Base-by-base conservation (phyloP, 257 asterid genomes). In the Cordia subcordata region DNA sequence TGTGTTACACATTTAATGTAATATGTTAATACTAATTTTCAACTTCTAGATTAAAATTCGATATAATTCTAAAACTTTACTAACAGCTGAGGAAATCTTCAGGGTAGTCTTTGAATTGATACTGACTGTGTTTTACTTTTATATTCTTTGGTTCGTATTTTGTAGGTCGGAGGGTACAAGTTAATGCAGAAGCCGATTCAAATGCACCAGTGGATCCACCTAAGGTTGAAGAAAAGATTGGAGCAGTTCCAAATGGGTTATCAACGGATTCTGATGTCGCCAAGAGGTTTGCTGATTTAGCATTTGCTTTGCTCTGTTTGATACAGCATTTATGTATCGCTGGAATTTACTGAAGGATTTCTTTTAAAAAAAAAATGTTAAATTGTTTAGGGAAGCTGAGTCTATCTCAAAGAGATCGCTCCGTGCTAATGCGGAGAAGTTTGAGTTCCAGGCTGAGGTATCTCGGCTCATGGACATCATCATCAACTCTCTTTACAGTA, bases 371-470 rank as follows among this genome's bases (percentile, higher is more conserved):
- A n/a, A n/a, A n/a, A 13, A 19, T 52, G 6, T 51, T 49, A 0
- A 8, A 15, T 15, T 3, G 6, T 27, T 49, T 65, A 91, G 98
- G 71, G 96, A 92, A 74, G 73, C 94, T 53, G 96, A 84, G 72
- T 88, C 96, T 20, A 91, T 91, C 87, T 85, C 96, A 33, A 80
- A 78, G 70, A 82, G 60, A 67, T 65, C 72, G 8, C 82, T 86
- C 58, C 94, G 96, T 12, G 77, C 93, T 22, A 72, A 61, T 64
- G 96, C 91, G 50, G 87, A 92, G 88, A 92, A 92, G 81, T 88
- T 86, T 51, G 85, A 92, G 83, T 92, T 92, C 81, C 99, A 92
- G 76, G 96, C 96, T 27, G 96, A 92, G 84, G 99, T 92, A 51
- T 92, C 99, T 40, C 83, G 96, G 62, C 94, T 92, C 60, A 86